These are phyloP conservation scores for Aspergillus calidoustus DNA, from an alignment of 2,329 filamentous ascomycete genomes.

Conservation along the genomic window DNA sequence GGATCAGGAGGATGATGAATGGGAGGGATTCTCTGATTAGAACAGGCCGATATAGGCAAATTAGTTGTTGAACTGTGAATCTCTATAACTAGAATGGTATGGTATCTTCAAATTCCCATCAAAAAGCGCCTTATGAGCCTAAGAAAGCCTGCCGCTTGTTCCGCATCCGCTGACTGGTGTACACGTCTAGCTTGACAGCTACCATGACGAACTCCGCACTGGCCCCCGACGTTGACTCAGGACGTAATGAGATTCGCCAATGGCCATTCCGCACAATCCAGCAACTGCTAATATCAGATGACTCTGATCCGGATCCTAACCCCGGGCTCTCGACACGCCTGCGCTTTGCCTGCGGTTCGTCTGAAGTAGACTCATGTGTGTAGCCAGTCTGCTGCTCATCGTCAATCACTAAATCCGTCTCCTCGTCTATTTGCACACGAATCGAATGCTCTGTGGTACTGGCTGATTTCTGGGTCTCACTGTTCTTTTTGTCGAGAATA, in stretches of 20 bases:
- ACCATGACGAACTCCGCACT: slow-evolving; percentile 73
- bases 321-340: slow-evolving; percentile 17
- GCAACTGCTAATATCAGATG: slow-evolving; percentile 31
- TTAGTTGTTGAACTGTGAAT: background rate
- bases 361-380: background rate
- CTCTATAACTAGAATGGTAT: background rate
- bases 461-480: slow-evolving; percentile 40
- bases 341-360: slow-evolving; percentile 22
- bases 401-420: slow-evolving; percentile 49
- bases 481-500: slow-evolving; percentile 75
- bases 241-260: slow-evolving; percentile 72
- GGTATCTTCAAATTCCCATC: background rate
- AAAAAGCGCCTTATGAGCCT: slow-evolving; percentile 15
- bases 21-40: slow-evolving; percentile 51
- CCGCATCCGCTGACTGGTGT: slow-evolving; percentile 66
- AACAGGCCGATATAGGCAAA: slow-evolving; percentile 2
- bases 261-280: slow-evolving; percentile 73
- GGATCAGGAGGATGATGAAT: slow-evolving; percentile 45
- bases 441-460: slow-evolving; percentile 66
- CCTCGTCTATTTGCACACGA: slow-evolving; percentile 63
- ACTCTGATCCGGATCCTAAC: slow-evolving; percentile 9
- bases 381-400: slow-evolving; percentile 34
- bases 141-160: slow-evolving; percentile 72
- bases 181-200: slow-evolving; percentile 76
- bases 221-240: slow-evolving; percentile 42